Conservation (phyloP, 495 filamentous ascomycete species). For the Bacidia rubella region DNA sequence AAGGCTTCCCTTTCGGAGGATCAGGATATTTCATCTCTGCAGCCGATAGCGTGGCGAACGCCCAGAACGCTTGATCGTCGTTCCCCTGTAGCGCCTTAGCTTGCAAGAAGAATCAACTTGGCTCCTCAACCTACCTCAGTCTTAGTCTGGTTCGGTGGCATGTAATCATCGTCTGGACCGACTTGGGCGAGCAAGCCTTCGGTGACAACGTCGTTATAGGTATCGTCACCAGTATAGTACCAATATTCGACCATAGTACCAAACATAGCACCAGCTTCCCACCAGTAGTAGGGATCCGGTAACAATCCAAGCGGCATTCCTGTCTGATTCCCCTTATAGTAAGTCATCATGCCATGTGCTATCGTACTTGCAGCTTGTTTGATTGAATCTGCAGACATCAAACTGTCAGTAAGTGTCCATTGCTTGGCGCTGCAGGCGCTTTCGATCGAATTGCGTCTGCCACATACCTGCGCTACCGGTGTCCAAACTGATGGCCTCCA, state of each 20-base stretch:
- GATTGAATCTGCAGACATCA: conserved; percentile 42
- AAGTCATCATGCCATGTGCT: conserved; percentile 52
- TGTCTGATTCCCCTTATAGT: conserved; percentile 52
- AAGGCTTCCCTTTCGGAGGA: conserved; percentile 36
- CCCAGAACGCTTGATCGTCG: conserved; percentile 60
- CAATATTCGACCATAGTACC: conserved; percentile 58
- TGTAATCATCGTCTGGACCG: conserved; percentile 43
- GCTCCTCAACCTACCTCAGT: conserved; percentile 25
- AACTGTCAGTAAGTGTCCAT: neutral
- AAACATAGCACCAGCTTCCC: conserved; percentile 66
- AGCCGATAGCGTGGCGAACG: conserved; percentile 52
- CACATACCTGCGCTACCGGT: conserved; percentile 13
- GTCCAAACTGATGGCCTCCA: conserved; percentile 13
- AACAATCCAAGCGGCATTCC: conserved; percentile 48
- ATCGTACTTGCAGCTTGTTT: conserved; percentile 44
- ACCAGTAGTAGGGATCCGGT: conserved; percentile 49
- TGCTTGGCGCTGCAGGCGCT: neutral
- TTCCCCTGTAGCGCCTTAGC: conserved; percentile 33
- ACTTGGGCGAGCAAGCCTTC: conserved; percentile 46
- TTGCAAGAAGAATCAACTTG: neutral
- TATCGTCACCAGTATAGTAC: conserved; percentile 47
- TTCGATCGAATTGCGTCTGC: no score
- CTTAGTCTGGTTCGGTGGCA: conserved; percentile 48
- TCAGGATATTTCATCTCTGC: conserved; percentile 50
- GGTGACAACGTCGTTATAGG: conserved; percentile 42